phyloP scores from a whole-genome alignment of 1,139 yeast species.

The Geotrichum phurueaensis region DNA sequence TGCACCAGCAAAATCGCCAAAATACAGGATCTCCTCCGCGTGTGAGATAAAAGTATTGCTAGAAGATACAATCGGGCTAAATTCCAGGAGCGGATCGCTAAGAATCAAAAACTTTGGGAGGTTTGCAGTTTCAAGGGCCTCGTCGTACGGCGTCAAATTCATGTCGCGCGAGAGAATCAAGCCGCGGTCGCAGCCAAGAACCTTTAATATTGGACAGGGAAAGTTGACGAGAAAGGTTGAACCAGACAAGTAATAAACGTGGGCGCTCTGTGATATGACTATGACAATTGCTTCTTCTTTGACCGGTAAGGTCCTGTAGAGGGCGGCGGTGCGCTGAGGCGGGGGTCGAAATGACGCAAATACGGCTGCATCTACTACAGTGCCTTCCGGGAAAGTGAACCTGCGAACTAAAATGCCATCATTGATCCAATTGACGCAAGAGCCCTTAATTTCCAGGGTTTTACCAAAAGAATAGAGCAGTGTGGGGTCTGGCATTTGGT shows the following conservation, averaged over 20 bases:
- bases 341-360: conserved; percentile 40
- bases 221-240: conserved; percentile 52
- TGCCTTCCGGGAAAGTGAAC: conserved; percentile 44
- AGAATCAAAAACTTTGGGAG: conserved; percentile 51
- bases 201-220: conserved; percentile 55
- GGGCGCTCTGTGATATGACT: conserved; percentile 4
- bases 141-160: conserved; percentile 4
- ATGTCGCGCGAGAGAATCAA: conserved; percentile 51
- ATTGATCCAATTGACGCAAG: conserved; percentile 41
- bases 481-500: neutral
- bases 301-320: conserved; percentile 20
- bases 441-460: conserved; percentile 5
- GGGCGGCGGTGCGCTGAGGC: conserved; percentile 17
- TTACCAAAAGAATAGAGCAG: conserved; percentile 8
- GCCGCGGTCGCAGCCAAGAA: conserved; percentile 59
- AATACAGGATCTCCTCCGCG: conserved; percentile 46
- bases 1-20: conserved; percentile 20
- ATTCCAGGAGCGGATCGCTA: conserved; percentile 63
- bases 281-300: conserved; percentile 30
- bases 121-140: conserved; percentile 11
- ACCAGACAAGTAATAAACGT: conserved; percentile 56
- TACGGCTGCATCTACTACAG: conserved; percentile 43
- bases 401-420: conserved; percentile 48
- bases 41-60: conserved; percentile 61
- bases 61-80: conserved; percentile 62